These are phyloP conservation scores for Pulveroboletus frians DNA, from an alignment of 768 basidiomycete genomes.

Conservation along the genomic window DNA sequence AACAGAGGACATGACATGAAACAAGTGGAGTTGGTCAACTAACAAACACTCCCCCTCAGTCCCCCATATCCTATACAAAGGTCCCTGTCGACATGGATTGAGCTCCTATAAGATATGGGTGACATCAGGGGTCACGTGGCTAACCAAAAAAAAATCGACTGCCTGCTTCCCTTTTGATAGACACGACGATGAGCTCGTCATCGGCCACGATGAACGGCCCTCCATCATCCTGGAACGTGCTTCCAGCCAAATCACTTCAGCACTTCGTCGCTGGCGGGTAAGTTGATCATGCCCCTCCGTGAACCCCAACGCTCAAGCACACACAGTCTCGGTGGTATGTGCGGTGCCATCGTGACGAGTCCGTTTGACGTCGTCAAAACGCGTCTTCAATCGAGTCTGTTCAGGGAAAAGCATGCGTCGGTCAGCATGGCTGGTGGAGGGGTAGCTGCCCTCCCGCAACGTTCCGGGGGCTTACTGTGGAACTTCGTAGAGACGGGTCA, in stretches of 20 bases:
- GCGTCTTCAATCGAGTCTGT: constrained; percentile 87
- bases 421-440: constrained; percentile 31
- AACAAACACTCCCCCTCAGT: no score
- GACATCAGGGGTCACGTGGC: constrained; percentile 15
- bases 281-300: constrained; percentile 25
- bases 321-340: constrained; percentile 89
- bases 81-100: no score
- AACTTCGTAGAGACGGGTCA: constrained; percentile 94
- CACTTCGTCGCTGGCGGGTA: constrained; percentile 88
- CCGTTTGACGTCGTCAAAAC: constrained; percentile 99
- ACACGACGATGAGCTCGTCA: constrained; percentile 13
- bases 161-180: background rate
- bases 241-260: constrained; percentile 76
- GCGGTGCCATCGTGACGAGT: constrained; percentile 92
- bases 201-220: constrained; percentile 18
- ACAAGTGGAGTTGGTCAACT: no score
- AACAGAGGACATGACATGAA: no score
- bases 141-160: constrained; percentile 2
- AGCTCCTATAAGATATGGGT: no score
- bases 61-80: no score
- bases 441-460: constrained; percentile 27
- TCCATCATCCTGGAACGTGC: constrained; percentile 32
- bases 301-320: constrained; percentile 1
- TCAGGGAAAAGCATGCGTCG: constrained; percentile 42
- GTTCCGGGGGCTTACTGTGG: constrained; percentile 60